Base-by-base conservation (phyloP, 345 rosid species). In the Excoecaria cochinchinensis region DNA sequence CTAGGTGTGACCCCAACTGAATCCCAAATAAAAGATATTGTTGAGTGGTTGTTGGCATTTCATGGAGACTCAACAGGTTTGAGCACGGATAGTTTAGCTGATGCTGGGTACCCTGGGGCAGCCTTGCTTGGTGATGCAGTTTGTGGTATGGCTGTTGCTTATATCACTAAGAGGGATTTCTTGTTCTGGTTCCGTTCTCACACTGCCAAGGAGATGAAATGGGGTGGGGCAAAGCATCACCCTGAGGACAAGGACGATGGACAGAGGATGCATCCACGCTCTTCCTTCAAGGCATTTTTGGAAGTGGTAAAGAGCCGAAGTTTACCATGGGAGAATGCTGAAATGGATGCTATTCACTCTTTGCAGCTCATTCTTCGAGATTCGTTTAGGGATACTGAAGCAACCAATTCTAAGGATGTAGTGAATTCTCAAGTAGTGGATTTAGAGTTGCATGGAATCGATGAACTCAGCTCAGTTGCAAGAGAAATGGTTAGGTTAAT, bases 161-260 rank as follows among this genome's bases (percentile, higher is more conserved):
- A 84, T 78, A 92, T 96, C 75, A 90, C 98, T 19, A 85, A 89
- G 79, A 83, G 69, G 72, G 97, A 93, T 80, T 96, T 91, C 60
- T 88, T 93, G 25, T 96, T 96, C 84, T 96, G 99, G 99, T 96
- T 96, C 72, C 89, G 99, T 22, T 96, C 99, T 78, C 97, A 96
- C 52, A 89, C 98, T 0, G 99, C 83, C n/a, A 90, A 96, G 79
- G 99, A 96, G 86, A 77, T 93, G 77, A 96, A 96, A 78, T 96
- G 99, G 99, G 98, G 99, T 77, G 99, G 99, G 25, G 99, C 98
- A 68, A 96, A 96, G 87, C 99, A 96, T 76, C 97, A 96, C 62
- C 99, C 98, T 0, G 91, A 87, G 89, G 97, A 96, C 74, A 93
- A 92, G 84, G 99, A 96, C 80, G 98, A 93, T 76, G 92, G 97